phyloP scores from a whole-genome alignment of 2,329 filamentous ascomycete species.

The Botrytis elliptica region DNA sequence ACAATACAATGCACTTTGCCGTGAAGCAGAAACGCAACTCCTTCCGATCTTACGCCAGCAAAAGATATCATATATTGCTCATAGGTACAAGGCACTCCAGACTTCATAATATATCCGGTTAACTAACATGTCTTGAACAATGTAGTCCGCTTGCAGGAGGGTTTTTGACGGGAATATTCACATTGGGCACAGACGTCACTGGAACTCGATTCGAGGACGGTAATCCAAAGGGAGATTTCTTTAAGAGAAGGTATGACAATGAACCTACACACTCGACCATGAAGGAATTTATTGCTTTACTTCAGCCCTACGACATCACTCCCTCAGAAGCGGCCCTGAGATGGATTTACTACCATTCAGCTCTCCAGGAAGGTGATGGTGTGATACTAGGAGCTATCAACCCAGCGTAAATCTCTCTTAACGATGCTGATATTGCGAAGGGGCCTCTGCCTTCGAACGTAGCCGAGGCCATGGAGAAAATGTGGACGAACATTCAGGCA shows the following conservation, averaged over 20 bases:
- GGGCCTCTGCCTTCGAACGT: not conserved
- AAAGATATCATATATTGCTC: constrained; percentile 14
- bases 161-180: not conserved
- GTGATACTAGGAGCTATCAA: not conserved
- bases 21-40: constrained; percentile 1
- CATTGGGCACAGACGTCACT: not conserved
- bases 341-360: not conserved
- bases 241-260: not conserved
- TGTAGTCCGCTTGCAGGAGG: constrained; percentile 1
- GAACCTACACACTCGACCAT: not conserved
- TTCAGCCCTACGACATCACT: not conserved
- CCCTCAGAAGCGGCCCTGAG: not conserved
- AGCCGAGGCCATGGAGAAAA: not conserved
- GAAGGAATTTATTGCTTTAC: not conserved
- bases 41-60: not conserved
- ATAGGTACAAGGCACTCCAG: not conserved
- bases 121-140: not conserved
- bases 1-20: constrained; percentile 2
- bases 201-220: not conserved
- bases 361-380: not conserved
- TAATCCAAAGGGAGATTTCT: not conserved
- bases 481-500: not conserved
- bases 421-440: constrained; percentile 6
- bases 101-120: not conserved
- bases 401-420: constrained; percentile 1